Evolutionary conservation across 2,329 filamentous ascomycete species (phyloP).

Genomic region (Fusarium sarcochroum): DNA sequence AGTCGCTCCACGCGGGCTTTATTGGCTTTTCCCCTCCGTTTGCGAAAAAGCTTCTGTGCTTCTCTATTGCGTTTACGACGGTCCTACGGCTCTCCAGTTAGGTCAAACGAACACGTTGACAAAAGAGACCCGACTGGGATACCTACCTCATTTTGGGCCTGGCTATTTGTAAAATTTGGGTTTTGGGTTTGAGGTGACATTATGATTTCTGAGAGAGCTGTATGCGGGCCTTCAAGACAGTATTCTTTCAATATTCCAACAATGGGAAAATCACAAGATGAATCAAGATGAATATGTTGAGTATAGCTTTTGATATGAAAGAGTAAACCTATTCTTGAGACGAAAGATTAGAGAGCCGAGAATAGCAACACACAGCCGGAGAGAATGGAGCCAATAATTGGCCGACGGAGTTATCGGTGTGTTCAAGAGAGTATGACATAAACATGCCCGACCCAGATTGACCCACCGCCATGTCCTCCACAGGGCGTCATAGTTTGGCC

Average conservation of each 20-base stretch:
- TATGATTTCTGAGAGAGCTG: not conserved
- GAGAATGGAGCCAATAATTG: not conserved
- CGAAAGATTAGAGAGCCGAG: too few species aligned
- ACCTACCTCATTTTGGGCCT: not conserved
- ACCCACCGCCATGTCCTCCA: not conserved
- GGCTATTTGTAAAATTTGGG: not conserved
- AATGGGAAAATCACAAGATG: too few species aligned
- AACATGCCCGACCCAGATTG: not conserved
- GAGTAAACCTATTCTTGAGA: too few species aligned
- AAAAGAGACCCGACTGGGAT: not conserved
- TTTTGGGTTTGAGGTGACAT: not conserved
- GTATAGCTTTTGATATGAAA: too few species aligned
- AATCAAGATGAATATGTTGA: too few species aligned
- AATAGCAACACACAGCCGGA: not conserved
- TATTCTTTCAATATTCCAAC: too few species aligned
- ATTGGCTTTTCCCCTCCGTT: slow-evolving; percentile 1
- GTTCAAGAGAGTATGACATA: not conserved
- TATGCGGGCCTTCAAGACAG: too few species aligned
- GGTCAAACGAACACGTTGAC: not conserved
- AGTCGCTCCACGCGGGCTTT: not conserved
- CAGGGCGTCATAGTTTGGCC: too few species aligned
- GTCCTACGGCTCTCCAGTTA: not conserved
- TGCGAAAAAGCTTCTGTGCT: slow-evolving; percentile 4
- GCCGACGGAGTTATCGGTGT: not conserved
- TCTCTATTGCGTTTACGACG: slow-evolving; percentile 7